These are phyloP conservation scores for Aspergillus sojae DNA, from an alignment of 2,329 filamentous ascomycete genomes.

Conservation along the genomic window DNA sequence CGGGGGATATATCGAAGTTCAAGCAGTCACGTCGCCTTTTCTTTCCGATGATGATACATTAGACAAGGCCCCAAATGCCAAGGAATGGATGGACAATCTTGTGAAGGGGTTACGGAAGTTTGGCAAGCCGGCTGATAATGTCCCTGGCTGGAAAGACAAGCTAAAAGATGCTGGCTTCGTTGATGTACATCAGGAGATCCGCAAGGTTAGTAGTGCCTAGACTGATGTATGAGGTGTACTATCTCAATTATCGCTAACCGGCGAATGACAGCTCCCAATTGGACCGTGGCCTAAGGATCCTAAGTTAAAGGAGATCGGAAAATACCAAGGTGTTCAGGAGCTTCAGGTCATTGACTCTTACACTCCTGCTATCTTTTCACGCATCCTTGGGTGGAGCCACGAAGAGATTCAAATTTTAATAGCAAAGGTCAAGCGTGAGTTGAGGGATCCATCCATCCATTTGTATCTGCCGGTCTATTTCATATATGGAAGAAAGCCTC, in stretches of 20 bases:
- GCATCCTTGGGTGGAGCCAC: not conserved
- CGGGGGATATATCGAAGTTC: not conserved
- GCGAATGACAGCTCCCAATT: not conserved
- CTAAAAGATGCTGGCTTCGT: not conserved
- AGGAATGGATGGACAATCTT: not conserved
- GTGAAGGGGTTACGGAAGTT: not conserved
- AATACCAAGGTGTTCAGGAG: slow-evolving; percentile 1
- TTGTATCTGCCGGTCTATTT: slow-evolving; percentile 1
- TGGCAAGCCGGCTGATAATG: not conserved
- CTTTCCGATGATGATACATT: not conserved
- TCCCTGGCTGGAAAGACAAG: not conserved
- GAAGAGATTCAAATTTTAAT: not conserved
- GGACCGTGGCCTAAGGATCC: slow-evolving; percentile 1
- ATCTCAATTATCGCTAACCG: not conserved
- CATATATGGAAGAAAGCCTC: not conserved
- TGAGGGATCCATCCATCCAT: not conserved
- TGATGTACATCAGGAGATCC: not conserved
- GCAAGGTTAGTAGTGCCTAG: not conserved
- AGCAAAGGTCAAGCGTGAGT: not conserved
- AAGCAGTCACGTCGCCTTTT: not conserved
- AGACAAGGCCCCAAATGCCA: not conserved
- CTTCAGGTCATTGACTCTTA: slow-evolving; percentile 3
- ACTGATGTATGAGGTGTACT: not conserved
- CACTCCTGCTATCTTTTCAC: not conserved
- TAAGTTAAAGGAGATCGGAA: not conserved